Evolutionary conservation across 1,139 yeast species (phyloP), one percentile per base, ranked within the genome.

Genomic region (Wickerhamomyces sp.): DNA sequence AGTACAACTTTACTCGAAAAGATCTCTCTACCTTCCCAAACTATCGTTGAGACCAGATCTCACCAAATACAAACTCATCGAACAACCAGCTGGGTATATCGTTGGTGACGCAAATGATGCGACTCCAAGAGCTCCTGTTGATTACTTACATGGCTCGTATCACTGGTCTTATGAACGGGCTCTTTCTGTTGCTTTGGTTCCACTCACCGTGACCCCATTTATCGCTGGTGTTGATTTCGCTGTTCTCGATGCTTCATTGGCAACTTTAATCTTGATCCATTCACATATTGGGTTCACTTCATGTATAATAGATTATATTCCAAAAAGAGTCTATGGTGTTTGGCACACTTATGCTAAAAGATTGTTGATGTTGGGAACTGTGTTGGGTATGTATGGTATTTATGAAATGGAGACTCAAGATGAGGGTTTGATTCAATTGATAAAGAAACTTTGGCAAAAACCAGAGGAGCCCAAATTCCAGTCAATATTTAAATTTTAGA

Each of bases 251-350:
- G 74, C 93, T 6, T 56, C 78, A 5, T 64, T 86, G 44, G 72
- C 83, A 24, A 67, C 80, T 11, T 59, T 78, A 20, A 59, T 86
- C 32, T 63, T 89, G 46, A 69, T 77, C 49, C 96, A 89, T 64
- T 70, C 81, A 39, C 85, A 84, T 59, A 71, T 78, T 38, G 97
- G 96, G 1, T 74, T 89, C 62, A 79, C 78, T 53, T 70, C 94
- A 26, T 86, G 96, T 64, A 87, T 89, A 54, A 75, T 79, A 42
- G 96, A 89, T 61, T 88, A 88, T 62, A 80, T 89, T 44, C 96
- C 96, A 36, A 68, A 70, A 60, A 75, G 96, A 58, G 86, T 80
- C 26, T 89, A 79, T 58, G 94, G 95, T 9, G 54, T 67, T 28
- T 73, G 82, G 72, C 83, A 84, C 62, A 70, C 67, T 38, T 55